Evolutionary conservation across 176 grass and related monocot species (phyloP), one percentile per base, ranked within the genome.

Genomic region (Hyparrhenia diplandra): DNA sequence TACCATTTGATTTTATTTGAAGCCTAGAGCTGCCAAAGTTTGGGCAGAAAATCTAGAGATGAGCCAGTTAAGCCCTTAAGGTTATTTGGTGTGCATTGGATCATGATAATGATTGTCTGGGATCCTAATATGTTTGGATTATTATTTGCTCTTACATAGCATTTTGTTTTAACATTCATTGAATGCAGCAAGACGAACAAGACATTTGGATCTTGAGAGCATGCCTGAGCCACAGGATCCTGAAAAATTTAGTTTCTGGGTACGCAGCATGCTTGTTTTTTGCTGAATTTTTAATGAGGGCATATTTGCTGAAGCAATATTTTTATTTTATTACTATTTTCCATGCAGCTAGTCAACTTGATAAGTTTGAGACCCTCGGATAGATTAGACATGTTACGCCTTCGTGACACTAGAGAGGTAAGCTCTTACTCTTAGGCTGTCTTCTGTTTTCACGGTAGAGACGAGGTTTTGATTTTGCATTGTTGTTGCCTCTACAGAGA

Each of bases 191-290:
- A 90, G 93, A 70, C 82, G 90, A 79, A 51, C 83, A 86, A 87
- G 90, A 64, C 82, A 91, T 77, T 70, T 91, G 45, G 84, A 95
- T 88, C 66, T 90, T 80, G 96, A 93, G 46, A 87, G 89, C 80
- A 91, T 95, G 82, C 97, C 97, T 82, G 85, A 85, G 82, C 77
- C 82, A 75, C 85, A 87, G 10, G 89, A 99, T 85, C 87, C 90
- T 82, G 93, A 99, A 88, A 93, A 87, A 42, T 91, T 99, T 64
- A 99, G 97, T 84, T 99, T 99, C 84, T 99, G 97, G 90, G 93
- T 99, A 93, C 24, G 52, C 74, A 4, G 23, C 37, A 64, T 64
- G 47, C 46, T 23, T 14, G 7, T 24, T 25, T 86, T n/a, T 70
- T 76, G n/a, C 35, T 82, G 29, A 73, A 63, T 34, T 74, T 54